Base-by-base conservation (phyloP, 2,329 filamentous ascomycete genomes). In the Malbranchea zuffiana region DNA sequence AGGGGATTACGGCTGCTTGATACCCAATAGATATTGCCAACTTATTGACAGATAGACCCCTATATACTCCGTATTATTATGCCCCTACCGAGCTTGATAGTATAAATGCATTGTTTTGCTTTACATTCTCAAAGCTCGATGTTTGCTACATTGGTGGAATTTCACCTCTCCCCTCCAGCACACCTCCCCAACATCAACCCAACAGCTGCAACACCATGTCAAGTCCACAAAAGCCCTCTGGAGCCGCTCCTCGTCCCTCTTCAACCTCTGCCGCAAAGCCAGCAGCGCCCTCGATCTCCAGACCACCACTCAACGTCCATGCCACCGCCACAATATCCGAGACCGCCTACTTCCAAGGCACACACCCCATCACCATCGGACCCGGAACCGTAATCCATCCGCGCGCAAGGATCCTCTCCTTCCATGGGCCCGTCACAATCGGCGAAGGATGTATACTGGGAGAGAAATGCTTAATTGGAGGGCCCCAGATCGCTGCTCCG, bases 321-420 rank as follows among this genome's bases (percentile, higher is more conserved):
- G 48, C 59, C 6, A 55, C 51, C 10, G 50, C 60, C 6, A 60
- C 56, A 21, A 55, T 66, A 43, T 53, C 61, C 37, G 59, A 65
- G 40, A 53, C 52, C 3, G 51, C 52, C 3, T 50, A 56, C 19
- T 55, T 65, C 45, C 59, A 63, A 39, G 90, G 90, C 45, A 77
- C 73, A 2, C 73, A 92, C 55, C 78, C 76, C 1, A 83, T 98
- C 45, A 79, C 75, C 29, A 76, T 96, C 44, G 79, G 79, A 39
- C 71, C 82, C 16, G 78, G 85, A 52, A 79, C 76, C 3, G 74
- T 95, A 5, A 63, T 98, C n/a, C 88, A 96, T 52, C 87, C 90
- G 1, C 82, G 87, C 32, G 75, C 79, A 11, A 77, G 79, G 44
- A 72, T 95, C 39, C 82, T 86, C 51, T 80, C 88, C 6, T 76